Evolutionary conservation across 192 early-diverging fungal species (phyloP).

Genomic region (Backusella circina): DNA sequence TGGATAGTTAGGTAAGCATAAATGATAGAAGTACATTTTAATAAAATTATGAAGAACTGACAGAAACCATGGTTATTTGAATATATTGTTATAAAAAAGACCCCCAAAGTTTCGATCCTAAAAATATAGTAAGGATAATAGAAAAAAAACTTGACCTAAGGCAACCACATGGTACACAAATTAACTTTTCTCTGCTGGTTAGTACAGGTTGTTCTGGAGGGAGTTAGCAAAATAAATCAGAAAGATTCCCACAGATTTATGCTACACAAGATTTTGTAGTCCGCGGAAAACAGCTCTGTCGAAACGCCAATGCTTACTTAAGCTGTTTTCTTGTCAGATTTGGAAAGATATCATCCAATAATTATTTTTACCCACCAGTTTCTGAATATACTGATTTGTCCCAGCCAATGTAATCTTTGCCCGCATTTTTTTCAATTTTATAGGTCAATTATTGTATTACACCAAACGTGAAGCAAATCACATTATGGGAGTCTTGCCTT

Average conservation of each 20-base stretch:
- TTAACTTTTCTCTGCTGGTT: background rate
- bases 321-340: conserved; percentile 6
- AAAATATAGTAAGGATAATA: background rate
- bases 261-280: conserved; percentile 4
- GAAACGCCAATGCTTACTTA: conserved; percentile 4
- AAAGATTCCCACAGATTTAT: conserved; percentile 4
- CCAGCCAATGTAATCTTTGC: background rate
- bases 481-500: background rate
- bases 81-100: background rate
- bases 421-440: conserved; percentile 1
- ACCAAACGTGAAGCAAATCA: background rate
- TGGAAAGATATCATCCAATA: background rate
- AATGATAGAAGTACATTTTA: conserved; percentile 1
- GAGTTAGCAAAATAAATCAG: background rate
- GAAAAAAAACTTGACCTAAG: background rate
- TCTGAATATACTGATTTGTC: background rate
- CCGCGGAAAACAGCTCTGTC: background rate
- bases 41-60: background rate
- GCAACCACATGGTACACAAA: background rate
- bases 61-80: background rate
- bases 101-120: background rate
- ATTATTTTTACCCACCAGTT: background rate
- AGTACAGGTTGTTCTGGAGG: background rate
- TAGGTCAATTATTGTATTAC: background rate
- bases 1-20: background rate